A percentile compares a stretch with the other conserved stretches of the same genome.
Evolutionary conservation across 148 eudicot species (phyloP).

Genomic region (Gaultheria prostrata): DNA sequence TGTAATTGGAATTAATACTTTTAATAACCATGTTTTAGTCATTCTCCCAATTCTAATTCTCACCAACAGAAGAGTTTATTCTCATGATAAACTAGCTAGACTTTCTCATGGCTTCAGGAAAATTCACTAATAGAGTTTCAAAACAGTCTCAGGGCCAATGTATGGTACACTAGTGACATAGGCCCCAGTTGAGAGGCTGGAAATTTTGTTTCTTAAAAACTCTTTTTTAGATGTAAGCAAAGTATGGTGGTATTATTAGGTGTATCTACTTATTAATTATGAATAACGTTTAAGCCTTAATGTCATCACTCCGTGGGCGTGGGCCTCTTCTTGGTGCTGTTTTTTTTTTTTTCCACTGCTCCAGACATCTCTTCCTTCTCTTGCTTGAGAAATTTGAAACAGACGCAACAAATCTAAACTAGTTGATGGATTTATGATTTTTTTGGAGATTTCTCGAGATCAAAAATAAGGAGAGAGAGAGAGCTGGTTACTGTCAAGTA

Average conservation of each 20-base stretch:
- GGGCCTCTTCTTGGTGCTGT: neutral
- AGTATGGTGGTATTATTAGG: too few species aligned
- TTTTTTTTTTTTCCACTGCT: neutral
- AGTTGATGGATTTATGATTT: neutral
- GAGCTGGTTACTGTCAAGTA: neutral
- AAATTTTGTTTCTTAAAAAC: too few species aligned
- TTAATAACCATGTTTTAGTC: too few species aligned
- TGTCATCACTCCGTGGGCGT: too few species aligned
- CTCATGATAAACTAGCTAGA: neutral
- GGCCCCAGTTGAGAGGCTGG: too few species aligned
- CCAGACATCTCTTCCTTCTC: neutral
- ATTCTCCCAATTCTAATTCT: neutral
- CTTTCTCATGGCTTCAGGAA: neutral
- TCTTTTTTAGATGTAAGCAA: too few species aligned
- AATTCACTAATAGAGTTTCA: neutral
- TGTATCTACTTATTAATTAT: too few species aligned
- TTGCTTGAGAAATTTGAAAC: neutral
- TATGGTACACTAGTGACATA: too few species aligned
- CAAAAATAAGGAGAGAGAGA: neutral
- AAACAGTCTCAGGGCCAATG: neutral
- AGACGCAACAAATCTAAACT: neutral
- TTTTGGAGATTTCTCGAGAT: too few species aligned
- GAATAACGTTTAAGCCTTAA: too few species aligned
- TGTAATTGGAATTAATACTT: too few species aligned
- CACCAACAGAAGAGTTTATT: neutral